Base-by-base conservation (phyloP, 352 stramenopile species). In the Aphanomyces stellatus region DNA sequence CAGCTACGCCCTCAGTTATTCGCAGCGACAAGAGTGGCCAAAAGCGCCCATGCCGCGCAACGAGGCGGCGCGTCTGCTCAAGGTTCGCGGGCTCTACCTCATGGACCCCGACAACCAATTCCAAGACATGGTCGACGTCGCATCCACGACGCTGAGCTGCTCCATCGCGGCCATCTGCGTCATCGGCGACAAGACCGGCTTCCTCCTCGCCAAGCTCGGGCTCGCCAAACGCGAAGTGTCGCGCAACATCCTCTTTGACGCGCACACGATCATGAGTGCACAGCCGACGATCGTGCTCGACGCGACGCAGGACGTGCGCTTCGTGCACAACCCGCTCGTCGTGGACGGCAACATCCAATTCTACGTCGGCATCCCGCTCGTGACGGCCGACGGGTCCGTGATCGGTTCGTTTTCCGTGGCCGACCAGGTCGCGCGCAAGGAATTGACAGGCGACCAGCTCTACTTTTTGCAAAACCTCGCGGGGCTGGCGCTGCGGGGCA, bases 61-160 rank as follows among this genome's bases (percentile, higher is more conserved):
- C 59, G 85, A 93, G 56, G 64, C 71, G 0, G 69, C 74, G 6
- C 80, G 85, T 4, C 80, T 93, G 19, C 72, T 79, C 62, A 89
- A 88, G 48, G 85, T 93, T 35, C 80, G 83, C 22, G 73, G 82
- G 59, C 64, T 93, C n/a, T 81, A 90, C 64, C 61, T 93, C 25
- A 80, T 80, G 13, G 85, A 93, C 70, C 83, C 83, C 0, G 79
- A 83, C 1, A 74, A 83, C 65, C 85, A 92, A 61, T 93, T 93
- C 69, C 85, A 93, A 62, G 85, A 93, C 61, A 92, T 93, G 80
- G 90, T 84, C 57, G 85, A 93, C 67, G 91, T 90, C 65, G 85
- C 83, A 19, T 82, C 84, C 2, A 85, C 85, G 17, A 83, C 90
- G 70, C 76, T 89, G 71, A 81, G 81, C 51, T 93, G 85, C 71